Conservation (phyloP, 1,284 basidiomycete genomes). For the Microstroma glucosiphilum region DNA sequence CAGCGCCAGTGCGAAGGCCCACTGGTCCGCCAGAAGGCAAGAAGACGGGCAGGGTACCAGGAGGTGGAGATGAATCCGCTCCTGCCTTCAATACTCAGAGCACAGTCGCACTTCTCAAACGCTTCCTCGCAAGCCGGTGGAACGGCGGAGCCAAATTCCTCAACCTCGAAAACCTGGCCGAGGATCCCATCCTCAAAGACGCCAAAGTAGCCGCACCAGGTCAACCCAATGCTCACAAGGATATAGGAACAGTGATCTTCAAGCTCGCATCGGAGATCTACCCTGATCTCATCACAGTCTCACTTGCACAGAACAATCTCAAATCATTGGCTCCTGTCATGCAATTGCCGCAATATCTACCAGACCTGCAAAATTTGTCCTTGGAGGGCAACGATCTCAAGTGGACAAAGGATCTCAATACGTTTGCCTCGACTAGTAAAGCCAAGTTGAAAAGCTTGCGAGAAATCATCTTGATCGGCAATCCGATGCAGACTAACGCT, state of each 20-base stretch:
- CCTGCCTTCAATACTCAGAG: constrained; percentile 5
- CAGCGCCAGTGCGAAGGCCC: constrained; percentile 1
- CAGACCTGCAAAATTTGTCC: constrained; percentile 64
- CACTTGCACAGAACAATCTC: constrained; percentile 34
- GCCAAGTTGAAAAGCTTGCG: constrained; percentile 28
- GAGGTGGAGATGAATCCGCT: constrained; percentile 6
- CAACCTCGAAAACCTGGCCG: constrained; percentile 65
- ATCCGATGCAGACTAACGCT: constrained; percentile 67
- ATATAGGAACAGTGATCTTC: constrained; percentile 72
- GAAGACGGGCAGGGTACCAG: constrained; percentile 10
- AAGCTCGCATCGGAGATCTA: constrained; percentile 72
- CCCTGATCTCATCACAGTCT: constrained; percentile 58
- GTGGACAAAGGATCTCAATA: constrained; percentile 44
- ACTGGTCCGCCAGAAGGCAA: constrained; percentile 8
- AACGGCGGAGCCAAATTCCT: constrained; percentile 58
- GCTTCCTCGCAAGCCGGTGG: constrained; percentile 39
- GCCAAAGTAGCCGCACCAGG: constrained; percentile 65
- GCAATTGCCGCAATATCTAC: constrained; percentile 52
- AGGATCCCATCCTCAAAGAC: constrained; percentile 66
- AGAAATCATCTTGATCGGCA: constrained; percentile 72
- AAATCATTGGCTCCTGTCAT: constrained; percentile 27
- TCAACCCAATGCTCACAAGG: constrained; percentile 58
- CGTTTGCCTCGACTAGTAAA: constrained; percentile 21
- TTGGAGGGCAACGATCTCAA: constrained; percentile 57
- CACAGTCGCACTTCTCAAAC: constrained; percentile 26